Conservation (phyloP, 495 filamentous ascomycete genomes). For the Penicillium diatomitis region DNA sequence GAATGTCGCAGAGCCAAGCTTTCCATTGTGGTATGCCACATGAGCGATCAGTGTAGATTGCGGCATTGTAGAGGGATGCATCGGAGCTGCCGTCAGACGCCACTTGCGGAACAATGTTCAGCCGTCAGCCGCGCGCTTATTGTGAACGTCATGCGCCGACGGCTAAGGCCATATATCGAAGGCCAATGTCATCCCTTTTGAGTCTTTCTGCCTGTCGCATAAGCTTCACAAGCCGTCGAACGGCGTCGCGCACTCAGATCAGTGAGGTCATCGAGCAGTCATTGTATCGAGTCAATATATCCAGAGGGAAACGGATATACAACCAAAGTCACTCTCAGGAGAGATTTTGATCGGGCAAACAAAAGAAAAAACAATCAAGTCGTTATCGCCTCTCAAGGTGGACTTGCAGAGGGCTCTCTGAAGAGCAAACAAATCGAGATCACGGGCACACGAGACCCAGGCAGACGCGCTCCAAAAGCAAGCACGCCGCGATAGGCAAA, state of each 20-base stretch:
- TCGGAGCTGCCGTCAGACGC: neutral
- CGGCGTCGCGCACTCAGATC: too few species aligned
- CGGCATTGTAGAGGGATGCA: neutral
- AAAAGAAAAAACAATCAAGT: too few species aligned
- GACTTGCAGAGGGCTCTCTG: neutral
- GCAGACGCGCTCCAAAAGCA: too few species aligned
- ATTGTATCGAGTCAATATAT: too few species aligned
- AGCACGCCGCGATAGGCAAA: neutral
- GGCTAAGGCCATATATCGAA: slow-evolving; percentile 20
- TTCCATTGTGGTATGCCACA: slow-evolving; percentile 5
- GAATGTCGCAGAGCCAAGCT: slow-evolving; percentile 12
- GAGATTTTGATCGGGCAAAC: neutral
- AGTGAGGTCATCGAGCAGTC: too few species aligned
- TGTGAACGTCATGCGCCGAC: slow-evolving; percentile 19
- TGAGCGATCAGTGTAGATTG: neutral
- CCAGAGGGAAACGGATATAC: too few species aligned
- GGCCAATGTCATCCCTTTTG: neutral
- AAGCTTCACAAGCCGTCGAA: neutral
- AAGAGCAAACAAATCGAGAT: too few species aligned
- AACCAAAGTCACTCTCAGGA: slow-evolving; percentile 8
- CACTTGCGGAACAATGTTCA: slow-evolving; percentile 2
- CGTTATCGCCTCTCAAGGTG: too few species aligned
- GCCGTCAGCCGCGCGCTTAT: slow-evolving; percentile 18
- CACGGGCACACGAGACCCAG: too few species aligned
- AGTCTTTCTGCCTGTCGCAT: neutral